Conservation (phyloP, 192 early-diverging fungal genomes). For the Backusella macrospora region DNA sequence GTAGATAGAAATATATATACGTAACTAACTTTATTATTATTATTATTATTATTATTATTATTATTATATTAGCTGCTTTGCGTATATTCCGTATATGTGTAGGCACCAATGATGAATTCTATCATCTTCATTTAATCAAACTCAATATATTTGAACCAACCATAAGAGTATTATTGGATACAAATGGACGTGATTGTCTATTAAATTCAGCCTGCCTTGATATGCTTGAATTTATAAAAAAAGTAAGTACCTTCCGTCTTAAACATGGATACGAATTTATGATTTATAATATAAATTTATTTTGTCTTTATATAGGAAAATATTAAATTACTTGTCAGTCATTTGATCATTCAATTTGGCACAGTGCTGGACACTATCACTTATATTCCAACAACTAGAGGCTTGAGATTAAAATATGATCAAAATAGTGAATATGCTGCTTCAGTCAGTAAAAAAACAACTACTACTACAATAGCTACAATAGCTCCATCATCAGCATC, state of each 20-base stretch:
- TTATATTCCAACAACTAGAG: constrained; percentile 66
- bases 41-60: too few relatives aligned
- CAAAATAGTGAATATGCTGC: constrained; percentile 57
- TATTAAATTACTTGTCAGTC: constrained; percentile 68
- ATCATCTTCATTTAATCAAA: constrained; percentile 75
- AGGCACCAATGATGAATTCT: constrained; percentile 82
- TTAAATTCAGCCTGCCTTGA: constrained; percentile 91
- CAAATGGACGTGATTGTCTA: constrained; percentile 76
- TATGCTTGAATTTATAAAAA: constrained; percentile 81
- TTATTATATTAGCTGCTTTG: constrained; percentile 65
- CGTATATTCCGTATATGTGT: constrained; percentile 79
- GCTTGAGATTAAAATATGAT: constrained; percentile 61
- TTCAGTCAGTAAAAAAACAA: constrained; percentile 32
- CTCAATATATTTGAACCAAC: constrained; percentile 73
- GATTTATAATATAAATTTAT: background rate
- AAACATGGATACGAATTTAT: constrained; percentile 23
- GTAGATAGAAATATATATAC: too few relatives aligned
- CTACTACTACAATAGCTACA: background rate
- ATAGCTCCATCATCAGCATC: constrained; percentile 9
- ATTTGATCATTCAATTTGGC: constrained; percentile 67
- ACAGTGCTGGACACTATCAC: constrained; percentile 59
- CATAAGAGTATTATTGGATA: constrained; percentile 61
- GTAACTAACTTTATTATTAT: background rate
- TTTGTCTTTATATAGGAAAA: constrained; percentile 48
- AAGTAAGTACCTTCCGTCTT: constrained; percentile 42